phyloP scores from a whole-genome alignment of 2,329 filamentous ascomycete genomes.

The Trichoderma pleuroti region DNA sequence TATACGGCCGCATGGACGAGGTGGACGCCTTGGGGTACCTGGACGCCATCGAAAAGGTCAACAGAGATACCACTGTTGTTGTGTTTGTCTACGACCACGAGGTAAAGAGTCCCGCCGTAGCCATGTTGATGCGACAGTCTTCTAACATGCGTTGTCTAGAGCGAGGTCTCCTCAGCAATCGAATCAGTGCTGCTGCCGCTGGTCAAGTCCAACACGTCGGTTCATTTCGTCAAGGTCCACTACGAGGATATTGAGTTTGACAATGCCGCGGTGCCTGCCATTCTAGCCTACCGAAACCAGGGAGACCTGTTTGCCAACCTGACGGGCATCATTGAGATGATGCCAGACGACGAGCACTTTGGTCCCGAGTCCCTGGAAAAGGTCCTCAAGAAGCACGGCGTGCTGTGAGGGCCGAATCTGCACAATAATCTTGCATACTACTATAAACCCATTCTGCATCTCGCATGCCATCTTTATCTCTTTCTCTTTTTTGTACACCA shows the following conservation, averaged over 20 bases:
- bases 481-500: neutral
- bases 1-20: slow-evolving; percentile 74
- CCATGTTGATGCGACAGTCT: neutral
- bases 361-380: slow-evolving; percentile 50
- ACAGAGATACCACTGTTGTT: slow-evolving; percentile 76
- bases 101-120: slow-evolving; percentile 49
- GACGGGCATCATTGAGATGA: slow-evolving; percentile 80
- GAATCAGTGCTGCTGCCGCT: slow-evolving; percentile 74
- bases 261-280: slow-evolving; percentile 77
- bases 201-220: slow-evolving; percentile 64
- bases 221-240: slow-evolving; percentile 87
- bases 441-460: neutral
- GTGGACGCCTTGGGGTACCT: slow-evolving; percentile 91
- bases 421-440: neutral
- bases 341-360: slow-evolving; percentile 65
- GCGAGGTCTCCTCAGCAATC: slow-evolving; percentile 71
- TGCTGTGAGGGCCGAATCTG: slow-evolving; percentile 42
- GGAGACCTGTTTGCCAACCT: slow-evolving; percentile 89
- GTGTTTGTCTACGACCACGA: slow-evolving; percentile 90
- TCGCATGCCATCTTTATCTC: neutral
- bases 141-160: slow-evolving; percentile 50
- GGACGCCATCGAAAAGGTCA: slow-evolving; percentile 92
- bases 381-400: slow-evolving; percentile 50
- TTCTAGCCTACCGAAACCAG: slow-evolving; percentile 81
- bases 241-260: slow-evolving; percentile 94